Base-by-base conservation (phyloP, 176 grass and related monocot genomes). In the Carex parvula region DNA sequence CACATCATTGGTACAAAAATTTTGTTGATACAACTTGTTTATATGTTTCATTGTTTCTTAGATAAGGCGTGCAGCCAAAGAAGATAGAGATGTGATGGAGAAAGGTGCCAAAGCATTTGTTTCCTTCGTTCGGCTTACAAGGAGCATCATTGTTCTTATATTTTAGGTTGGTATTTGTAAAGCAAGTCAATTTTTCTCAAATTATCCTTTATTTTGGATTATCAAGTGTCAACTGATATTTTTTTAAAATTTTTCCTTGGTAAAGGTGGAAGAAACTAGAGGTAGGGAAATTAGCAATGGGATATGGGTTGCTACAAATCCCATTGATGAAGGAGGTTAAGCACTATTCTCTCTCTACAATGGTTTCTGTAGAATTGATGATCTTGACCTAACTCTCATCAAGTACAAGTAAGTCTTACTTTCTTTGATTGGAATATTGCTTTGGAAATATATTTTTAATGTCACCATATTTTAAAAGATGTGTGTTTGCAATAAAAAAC, bases 261-360 rank as follows among this genome's bases (percentile, higher is more conserved):
- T 82, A 13, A 82, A 90, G 88, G 46, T 98, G 92, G 96, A 98
- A 98, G 88, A 86, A 91, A 16, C 88, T 98, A 0, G 96, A 95
- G 69, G 85, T 98, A 67, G 96, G 96, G 35, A 98, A 86, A 82
- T 70, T 99, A 78, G 96, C 91, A 55, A 99, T 99, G 96, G 93
- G 92, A 86, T 95, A 94, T 81, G 89, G 93, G 46, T 91, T 99
- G 80, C 88, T 99, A 48, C 96, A 95, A 82, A 90, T 95, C 77
- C 96, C 96, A 37, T 91, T 80, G 70, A 99, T 99, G 91, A 86
- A 93, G 58, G 96, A 99, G 88, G 96, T 99, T 79, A 99, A 99
- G 64, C 96, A 93, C 79, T 90, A 99, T 76, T 95, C 87, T 82
- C 93, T 99, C 83, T 95, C 91, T 21, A 62, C 93, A 8, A 93